phyloP scores from a whole-genome alignment of 2,329 filamentous ascomycete species.

The Ceratocystiopsis brevicomis region DNA sequence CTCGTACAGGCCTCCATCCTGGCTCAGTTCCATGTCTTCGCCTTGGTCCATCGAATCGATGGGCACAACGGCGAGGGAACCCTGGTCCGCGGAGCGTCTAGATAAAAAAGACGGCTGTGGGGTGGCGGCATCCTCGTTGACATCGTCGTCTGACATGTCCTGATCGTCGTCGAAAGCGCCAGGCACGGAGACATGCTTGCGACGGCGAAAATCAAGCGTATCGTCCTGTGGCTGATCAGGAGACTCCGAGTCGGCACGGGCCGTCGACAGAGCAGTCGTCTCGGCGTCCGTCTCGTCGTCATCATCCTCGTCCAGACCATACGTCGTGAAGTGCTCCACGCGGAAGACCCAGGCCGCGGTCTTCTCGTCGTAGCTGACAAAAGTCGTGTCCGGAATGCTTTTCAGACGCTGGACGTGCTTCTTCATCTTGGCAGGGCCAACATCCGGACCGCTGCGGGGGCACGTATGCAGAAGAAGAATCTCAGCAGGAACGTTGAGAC shows the following conservation, averaged over 20 bases:
- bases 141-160: slow-evolving; percentile 36
- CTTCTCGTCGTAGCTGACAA: slow-evolving; percentile 58
- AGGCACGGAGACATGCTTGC: slow-evolving; percentile 37
- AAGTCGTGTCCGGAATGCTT: slow-evolving; percentile 62
- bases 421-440: slow-evolving; percentile 23
- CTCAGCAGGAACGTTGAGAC: slow-evolving; percentile 75
- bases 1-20: slow-evolving; percentile 58
- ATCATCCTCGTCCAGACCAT: slow-evolving; percentile 67
- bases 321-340: slow-evolving; percentile 94
- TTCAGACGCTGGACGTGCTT: slow-evolving; percentile 73
- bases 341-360: slow-evolving; percentile 80
- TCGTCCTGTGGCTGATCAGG: slow-evolving; percentile 25
- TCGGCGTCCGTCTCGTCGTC: slow-evolving; percentile 51
- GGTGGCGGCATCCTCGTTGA: slow-evolving; percentile 28
- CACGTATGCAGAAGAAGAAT: slow-evolving; percentile 87
- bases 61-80: slow-evolving; percentile 38
- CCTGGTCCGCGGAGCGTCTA: slow-evolving; percentile 69
- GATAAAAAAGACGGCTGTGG: slow-evolving; percentile 71
- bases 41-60: slow-evolving; percentile 33
- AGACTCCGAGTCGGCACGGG: slow-evolving; percentile 12
- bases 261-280: slow-evolving; percentile 12
- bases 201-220: slow-evolving; percentile 34
- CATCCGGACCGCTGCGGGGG: slow-evolving; percentile 54
- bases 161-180: slow-evolving; percentile 62
- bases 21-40: slow-evolving; percentile 50